A percentile compares a stretch with the other conserved stretches of the same genome.
phyloP scores from a whole-genome alignment of 1,284 basidiomycete species.

The Gymnopus androsaceus region DNA sequence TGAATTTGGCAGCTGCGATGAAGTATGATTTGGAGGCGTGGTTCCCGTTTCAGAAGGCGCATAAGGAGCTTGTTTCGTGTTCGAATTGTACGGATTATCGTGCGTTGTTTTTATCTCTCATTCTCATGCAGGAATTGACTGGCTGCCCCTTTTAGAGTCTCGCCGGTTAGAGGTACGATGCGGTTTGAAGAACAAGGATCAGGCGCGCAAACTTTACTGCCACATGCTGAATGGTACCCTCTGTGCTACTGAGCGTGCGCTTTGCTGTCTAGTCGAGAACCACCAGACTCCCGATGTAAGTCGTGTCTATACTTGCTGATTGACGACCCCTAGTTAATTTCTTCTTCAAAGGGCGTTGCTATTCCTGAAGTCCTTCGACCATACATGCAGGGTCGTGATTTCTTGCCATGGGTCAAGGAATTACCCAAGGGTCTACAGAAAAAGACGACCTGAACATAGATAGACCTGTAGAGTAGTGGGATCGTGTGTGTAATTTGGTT shows the following conservation, averaged over 20 bases:
- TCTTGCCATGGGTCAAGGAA: slow-evolving; percentile 86
- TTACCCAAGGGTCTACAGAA: slow-evolving; percentile 77
- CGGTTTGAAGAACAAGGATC: slow-evolving; percentile 86
- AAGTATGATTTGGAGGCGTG: slow-evolving; percentile 99
- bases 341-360: slow-evolving; percentile 66
- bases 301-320: slow-evolving; percentile 16
- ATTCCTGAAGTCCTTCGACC: slow-evolving; percentile 89
- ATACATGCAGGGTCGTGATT: slow-evolving; percentile 95
- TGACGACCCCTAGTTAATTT: slow-evolving; percentile 1
- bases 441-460: slow-evolving; percentile 54
- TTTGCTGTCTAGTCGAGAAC: slow-evolving; percentile 99
- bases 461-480: too few species aligned
- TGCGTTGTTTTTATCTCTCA: slow-evolving; percentile 44
- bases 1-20: slow-evolving; percentile 96
- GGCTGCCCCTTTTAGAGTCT: slow-evolving; percentile 61
- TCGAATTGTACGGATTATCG: slow-evolving; percentile 96
- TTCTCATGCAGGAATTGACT: slow-evolving; percentile 6
- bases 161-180: slow-evolving; percentile 88
- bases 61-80: slow-evolving; percentile 94
- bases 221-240: slow-evolving; percentile 99
- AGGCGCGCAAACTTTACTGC: slow-evolving; percentile 87
- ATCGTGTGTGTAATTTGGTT: too few species aligned
- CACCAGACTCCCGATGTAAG: slow-evolving; percentile 92
- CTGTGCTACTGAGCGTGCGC: slow-evolving; percentile 93
- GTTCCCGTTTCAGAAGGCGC: slow-evolving; percentile 97